Evolutionary conservation across 2,329 filamentous ascomycete species (phyloP), one percentile per base, ranked within the genome.

Genomic region (Aureobasidium sp.): DNA sequence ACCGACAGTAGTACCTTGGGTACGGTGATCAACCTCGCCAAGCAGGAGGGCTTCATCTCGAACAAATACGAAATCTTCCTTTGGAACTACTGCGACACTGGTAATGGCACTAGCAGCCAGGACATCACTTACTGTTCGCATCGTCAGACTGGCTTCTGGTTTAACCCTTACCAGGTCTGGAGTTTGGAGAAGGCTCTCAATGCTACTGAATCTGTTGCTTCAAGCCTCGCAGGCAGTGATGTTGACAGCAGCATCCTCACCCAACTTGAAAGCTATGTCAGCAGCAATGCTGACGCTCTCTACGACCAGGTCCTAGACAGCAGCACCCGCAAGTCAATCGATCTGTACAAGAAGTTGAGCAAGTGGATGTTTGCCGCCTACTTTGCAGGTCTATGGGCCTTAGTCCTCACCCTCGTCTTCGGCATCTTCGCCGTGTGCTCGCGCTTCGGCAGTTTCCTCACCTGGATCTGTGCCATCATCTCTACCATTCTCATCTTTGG

Each of bases 351-450:
- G 71, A 84, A 81, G 58, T 85, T 92, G 37, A 83, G 85, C 62
- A 88, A 87, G 71, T 96, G 89, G 88, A 92, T 93, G 74, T 86
- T 92, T 75, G 81, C 93, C 63, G 85, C 87, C 65, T 96, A 91
- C 74, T 80, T 91, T 67, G 81, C 91, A 65, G 86, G 90, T 55
- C 81, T 92, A 68, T 75, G 86, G 64, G 79, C 85, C 21, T 89
- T 93, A 7, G 82, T 79, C 45, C 75, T 86, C 30, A 89, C 92
- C 74, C 81, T 97, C 63, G 65, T 94, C 48, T 77, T 95, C 50
- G 92, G 92, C 64, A 78, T 96, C 71, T 87, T 93, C 65, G 88
- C 91, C 65, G 88, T 89, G 74, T 96, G 87, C 82, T 91, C 87
- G 64, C 85, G 91, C 66, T 86, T 84, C 77, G 85, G 93, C 57